Evolutionary conservation across 495 filamentous ascomycete species (phyloP), one percentile per base, ranked within the genome.

Genomic region (Annulohypoxylon nitens): DNA sequence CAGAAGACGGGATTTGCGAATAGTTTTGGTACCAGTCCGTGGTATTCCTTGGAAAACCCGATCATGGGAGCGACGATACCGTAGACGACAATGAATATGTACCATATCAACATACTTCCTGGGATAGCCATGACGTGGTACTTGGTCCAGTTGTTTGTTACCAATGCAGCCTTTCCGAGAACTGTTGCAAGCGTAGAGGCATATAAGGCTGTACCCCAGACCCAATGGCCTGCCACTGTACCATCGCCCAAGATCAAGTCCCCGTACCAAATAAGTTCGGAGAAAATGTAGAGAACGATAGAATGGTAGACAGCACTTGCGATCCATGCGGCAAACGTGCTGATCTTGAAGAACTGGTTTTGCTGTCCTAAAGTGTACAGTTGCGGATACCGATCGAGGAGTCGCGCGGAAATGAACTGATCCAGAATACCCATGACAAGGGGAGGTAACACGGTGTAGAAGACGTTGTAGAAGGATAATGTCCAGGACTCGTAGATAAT

Each of bases 401-500:
- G 85, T 39, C 97, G 91, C 47, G 97, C 97, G 30, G 93, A 97
- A 78, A 99, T 94, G 81, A 97, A 98, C 78, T 99, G 97, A 77
- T 99, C 97, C 70, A 97, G 95, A 72, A 98, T 97, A 73, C 97
- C 97, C 81, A 99, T 93, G 26, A 91, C 95, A 50, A 99, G 90
- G 1, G 97, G 97, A 43, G 97, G 97, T 36, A 98, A 82, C 48
- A 97, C 92, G 8, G 97, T 98, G 83, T 97, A 99, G 80, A 99
- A 92, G 80, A 99, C 94, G 85, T 99, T 99, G 87, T 98, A 99
- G 85, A 97, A 97, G 12, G 97, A 97, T 12, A 99, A 86, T 1
- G 95, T 98, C 97, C 97, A 99, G 12, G 95, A 98, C 83, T 99
- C 97, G 88, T 95, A 98, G 79, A 99, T 99, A 74, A 98, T 94